phyloP scores from a whole-genome alignment of 139 green algal genomes.

The Chloropicon primus region DNA sequence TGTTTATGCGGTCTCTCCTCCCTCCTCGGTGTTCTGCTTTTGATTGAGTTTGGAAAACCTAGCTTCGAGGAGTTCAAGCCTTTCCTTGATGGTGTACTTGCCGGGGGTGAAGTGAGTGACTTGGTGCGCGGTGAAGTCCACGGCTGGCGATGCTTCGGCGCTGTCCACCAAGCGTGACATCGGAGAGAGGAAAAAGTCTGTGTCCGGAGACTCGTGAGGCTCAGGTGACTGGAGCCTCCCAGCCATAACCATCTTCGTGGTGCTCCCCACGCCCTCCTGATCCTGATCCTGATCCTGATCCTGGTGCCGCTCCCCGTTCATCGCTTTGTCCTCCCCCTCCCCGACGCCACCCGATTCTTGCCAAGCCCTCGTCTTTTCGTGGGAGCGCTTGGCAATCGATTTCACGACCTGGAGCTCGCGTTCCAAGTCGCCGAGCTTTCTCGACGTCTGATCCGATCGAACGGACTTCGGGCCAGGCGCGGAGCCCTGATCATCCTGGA shows the following conservation, averaged over 20 bases:
- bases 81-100: not conserved
- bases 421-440: not conserved
- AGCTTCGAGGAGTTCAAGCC: not conserved
- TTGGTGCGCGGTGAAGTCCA: not conserved
- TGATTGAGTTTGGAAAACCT: not conserved
- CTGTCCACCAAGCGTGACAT: not conserved
- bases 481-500: too few species aligned
- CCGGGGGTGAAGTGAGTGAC: not conserved
- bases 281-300: too few species aligned
- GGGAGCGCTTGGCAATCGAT: not conserved
- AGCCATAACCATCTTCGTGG: not conserved
- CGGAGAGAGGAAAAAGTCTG: not conserved
- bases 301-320: too few species aligned
- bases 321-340: not conserved
- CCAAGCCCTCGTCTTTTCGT: too few species aligned
- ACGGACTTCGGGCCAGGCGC: too few species aligned
- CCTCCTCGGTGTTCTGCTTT: not conserved
- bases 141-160: not conserved
- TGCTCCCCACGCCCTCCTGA: not conserved
- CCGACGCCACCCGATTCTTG: too few species aligned
- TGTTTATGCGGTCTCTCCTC: too few species aligned
- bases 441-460: not conserved
- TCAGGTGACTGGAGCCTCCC: not conserved
- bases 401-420: not conserved
- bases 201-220: not conserved